These are phyloP conservation scores for Blastobotrys muscicola DNA, from an alignment of 805 yeast genomes.

Conservation along the genomic window DNA sequence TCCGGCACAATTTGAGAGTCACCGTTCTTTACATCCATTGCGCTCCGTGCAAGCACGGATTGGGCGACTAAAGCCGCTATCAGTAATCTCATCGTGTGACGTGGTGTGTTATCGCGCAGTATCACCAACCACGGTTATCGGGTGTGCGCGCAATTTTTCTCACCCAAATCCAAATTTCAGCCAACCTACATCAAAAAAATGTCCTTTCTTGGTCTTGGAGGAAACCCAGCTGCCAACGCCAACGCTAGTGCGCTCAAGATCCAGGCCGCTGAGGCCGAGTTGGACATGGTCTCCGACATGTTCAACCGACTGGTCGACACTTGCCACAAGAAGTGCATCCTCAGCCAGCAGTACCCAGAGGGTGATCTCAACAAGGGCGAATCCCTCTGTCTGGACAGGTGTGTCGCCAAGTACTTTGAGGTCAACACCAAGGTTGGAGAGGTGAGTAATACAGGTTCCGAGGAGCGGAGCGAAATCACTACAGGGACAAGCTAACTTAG, in stretches of 20 bases:
- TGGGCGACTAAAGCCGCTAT: too few relatives aligned
- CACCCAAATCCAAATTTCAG: neutral
- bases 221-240: constrained; percentile 34
- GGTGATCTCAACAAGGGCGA: constrained; percentile 81
- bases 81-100: too few relatives aligned
- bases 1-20: too few relatives aligned
- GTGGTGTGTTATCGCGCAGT: too few relatives aligned
- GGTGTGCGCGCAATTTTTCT: too few relatives aligned
- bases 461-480: neutral
- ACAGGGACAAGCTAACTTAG: constrained; percentile 10
- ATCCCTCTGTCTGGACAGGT: constrained; percentile 69
- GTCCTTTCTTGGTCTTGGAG: constrained; percentile 44
- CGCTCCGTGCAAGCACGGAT: too few relatives aligned
- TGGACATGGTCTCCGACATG: constrained; percentile 97
- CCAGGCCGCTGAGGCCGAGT: constrained; percentile 88
- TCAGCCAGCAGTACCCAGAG: constrained; percentile 46
- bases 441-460: constrained; percentile 17
- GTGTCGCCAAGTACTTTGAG: constrained; percentile 84
- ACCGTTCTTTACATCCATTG: too few relatives aligned
- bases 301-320: constrained; percentile 83
- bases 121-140: too few relatives aligned
- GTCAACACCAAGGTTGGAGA: constrained; percentile 94
- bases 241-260: constrained; percentile 26
- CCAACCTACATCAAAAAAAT: constrained; percentile 13
- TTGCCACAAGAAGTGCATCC: constrained; percentile 81